phyloP scores from a whole-genome alignment of 2,329 filamentous ascomycete species.

The Botrytis byssoidea region DNA sequence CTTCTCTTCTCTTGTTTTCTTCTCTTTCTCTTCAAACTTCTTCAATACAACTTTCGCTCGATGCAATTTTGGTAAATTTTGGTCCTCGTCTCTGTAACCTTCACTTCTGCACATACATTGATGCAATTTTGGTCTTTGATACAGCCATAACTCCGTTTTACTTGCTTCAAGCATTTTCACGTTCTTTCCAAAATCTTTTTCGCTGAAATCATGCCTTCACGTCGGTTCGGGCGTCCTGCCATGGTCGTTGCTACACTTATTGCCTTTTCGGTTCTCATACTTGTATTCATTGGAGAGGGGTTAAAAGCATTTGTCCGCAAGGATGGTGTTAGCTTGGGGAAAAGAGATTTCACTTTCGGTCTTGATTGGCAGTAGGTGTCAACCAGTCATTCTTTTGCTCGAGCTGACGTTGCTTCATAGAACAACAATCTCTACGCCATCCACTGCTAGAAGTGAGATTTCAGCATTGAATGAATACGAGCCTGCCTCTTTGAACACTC shows the following conservation, averaged over 20 bases:
- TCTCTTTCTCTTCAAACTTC: constrained; percentile 12
- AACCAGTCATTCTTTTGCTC: not conserved
- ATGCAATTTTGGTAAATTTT: constrained; percentile 24
- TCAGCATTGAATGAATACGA: not conserved
- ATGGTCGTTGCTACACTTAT: constrained; percentile 28
- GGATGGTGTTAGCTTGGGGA: constrained; percentile 15
- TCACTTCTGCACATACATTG: constrained; percentile 22
- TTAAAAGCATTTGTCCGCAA: constrained; percentile 27
- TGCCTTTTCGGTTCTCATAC: constrained; percentile 28
- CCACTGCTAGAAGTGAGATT: not conserved
- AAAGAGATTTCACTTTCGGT: constrained; percentile 16
- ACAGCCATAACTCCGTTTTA: constrained; percentile 19
- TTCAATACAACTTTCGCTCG: constrained; percentile 18
- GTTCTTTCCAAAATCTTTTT: constrained; percentile 13
- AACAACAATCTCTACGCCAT: not conserved
- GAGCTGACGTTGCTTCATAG: not conserved
- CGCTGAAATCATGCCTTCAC: constrained; percentile 30
- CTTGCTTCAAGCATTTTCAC: constrained; percentile 21
- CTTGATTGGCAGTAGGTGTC: constrained; percentile 14
- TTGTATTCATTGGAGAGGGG: constrained; percentile 33
- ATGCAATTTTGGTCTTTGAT: constrained; percentile 23
- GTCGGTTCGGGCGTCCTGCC: constrained; percentile 24
- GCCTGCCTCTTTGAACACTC: not conserved
- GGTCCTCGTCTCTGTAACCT: constrained; percentile 19
- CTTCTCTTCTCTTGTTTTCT: constrained; percentile 3